Evolutionary conservation across 192 early-diverging fungal genomes (phyloP).

Genomic region (Ramicandelaber brevisporus): DNA sequence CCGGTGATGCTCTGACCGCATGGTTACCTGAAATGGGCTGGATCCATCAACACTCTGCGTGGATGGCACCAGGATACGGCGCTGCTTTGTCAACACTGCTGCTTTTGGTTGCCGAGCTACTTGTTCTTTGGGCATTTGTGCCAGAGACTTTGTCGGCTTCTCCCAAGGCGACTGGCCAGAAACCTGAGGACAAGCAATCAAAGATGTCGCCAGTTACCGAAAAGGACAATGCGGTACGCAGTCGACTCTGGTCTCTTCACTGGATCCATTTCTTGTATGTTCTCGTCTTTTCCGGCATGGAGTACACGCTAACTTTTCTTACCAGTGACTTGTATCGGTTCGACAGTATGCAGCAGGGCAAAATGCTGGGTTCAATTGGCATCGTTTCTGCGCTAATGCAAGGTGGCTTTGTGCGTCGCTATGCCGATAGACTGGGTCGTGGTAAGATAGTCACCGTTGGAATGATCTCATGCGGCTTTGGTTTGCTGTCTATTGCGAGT

Average conservation of each 20-base stretch:
- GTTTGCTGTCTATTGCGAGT: conserved; percentile 27
- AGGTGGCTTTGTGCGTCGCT: conserved; percentile 74
- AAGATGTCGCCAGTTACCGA: conserved; percentile 1
- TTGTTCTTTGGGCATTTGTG: conserved; percentile 42
- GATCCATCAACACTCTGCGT: background rate
- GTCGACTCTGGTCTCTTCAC: conserved; percentile 28
- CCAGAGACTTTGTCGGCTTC: conserved; percentile 40
- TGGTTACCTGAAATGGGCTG: too few relatives aligned
- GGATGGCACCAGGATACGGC: conserved; percentile 44
- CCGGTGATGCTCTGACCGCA: too few relatives aligned
- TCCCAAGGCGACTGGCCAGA: conserved; percentile 4
- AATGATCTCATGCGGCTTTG: conserved; percentile 34
- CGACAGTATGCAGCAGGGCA: conserved; percentile 67
- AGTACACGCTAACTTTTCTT: conserved; percentile 92
- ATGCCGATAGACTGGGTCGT: conserved; percentile 35
- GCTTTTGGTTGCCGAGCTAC: conserved; percentile 53
- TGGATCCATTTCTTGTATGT: conserved; percentile 62
- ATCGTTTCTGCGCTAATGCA: conserved; percentile 70
- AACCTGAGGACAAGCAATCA: background rate
- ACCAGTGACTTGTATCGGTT: conserved; percentile 82
- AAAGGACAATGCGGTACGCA: too few relatives aligned
- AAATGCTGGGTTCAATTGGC: conserved; percentile 65
- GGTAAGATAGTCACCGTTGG: conserved; percentile 48
- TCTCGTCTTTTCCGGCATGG: conserved; percentile 92
- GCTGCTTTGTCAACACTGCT: conserved; percentile 71